phyloP scores from a whole-genome alignment of 495 filamentous ascomycete genomes.

The Immersiella caudata region DNA sequence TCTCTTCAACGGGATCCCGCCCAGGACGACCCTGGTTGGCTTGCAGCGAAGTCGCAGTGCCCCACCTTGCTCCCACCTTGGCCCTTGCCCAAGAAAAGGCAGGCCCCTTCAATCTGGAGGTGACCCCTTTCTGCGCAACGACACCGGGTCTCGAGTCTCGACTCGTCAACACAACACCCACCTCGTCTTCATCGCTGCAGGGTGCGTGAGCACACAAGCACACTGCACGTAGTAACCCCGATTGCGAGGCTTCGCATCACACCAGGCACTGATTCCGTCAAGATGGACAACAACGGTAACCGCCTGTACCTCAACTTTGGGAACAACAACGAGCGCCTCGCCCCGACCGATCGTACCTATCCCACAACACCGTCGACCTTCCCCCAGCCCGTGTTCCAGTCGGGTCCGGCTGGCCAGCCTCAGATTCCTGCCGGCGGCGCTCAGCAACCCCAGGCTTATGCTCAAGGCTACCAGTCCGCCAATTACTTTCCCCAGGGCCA shows the following conservation, averaged over 20 bases:
- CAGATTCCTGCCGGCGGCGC: conserved; percentile 20
- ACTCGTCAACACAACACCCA: conserved; percentile 14
- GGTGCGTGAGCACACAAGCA: conserved; percentile 7
- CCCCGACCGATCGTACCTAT: conserved; percentile 77
- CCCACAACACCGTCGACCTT: conserved; percentile 97
- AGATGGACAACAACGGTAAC: conserved; percentile 59
- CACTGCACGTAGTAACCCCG: not conserved
- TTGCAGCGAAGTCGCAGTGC: conserved; percentile 15
- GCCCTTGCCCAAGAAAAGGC: conserved; percentile 16
- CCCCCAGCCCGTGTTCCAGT: conserved; percentile 77
- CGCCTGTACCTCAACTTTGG: conserved; percentile 75
- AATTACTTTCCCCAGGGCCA: conserved; percentile 34
- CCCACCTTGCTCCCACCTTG: conserved; percentile 14
- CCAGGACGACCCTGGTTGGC: conserved; percentile 11
- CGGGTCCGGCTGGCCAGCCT: conserved; percentile 34
- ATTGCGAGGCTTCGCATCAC: conserved; percentile 2
- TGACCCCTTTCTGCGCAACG: conserved; percentile 18
- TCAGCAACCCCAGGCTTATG: conserved; percentile 51
- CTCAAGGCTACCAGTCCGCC: conserved; percentile 29
- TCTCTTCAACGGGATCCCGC: not conserved
- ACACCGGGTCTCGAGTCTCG: conserved; percentile 6
- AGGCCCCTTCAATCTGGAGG: conserved; percentile 12
- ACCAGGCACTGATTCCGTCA: conserved; percentile 24
- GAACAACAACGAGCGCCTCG: conserved; percentile 66
- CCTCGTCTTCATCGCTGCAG: conserved; percentile 6